Conservation (phyloP, 768 basidiomycete genomes). For the Russula ochroleuca region DNA sequence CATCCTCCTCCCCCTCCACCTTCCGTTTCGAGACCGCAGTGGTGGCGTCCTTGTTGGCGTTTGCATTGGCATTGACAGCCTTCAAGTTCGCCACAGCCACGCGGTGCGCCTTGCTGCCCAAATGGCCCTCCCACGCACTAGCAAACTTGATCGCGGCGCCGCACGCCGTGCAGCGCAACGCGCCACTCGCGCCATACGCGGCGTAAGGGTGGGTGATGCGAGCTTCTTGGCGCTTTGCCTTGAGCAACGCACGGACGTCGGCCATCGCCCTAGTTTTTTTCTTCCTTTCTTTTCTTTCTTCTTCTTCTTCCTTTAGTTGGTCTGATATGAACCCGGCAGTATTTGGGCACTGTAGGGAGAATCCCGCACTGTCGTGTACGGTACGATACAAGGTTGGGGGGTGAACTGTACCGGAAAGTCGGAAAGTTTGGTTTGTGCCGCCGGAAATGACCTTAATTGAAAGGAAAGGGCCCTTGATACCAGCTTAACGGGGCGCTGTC, state of each 20-base stretch:
- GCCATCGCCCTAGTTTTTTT: constrained; percentile 44
- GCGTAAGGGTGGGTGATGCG: constrained; percentile 72
- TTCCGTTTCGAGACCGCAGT: constrained; percentile 1
- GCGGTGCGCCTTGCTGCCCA: constrained; percentile 77
- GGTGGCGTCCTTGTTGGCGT: constrained; percentile 28
- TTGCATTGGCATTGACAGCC: constrained; percentile 32
- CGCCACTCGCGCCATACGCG: constrained; percentile 58
- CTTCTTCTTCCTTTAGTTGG: not conserved
- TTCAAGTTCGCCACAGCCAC: constrained; percentile 49
- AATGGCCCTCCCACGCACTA: constrained; percentile 82
- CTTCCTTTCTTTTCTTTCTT: not conserved
- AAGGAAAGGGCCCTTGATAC: not conserved
- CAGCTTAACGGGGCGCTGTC: not conserved
- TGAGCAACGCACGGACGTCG: constrained; percentile 77
- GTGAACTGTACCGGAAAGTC: not conserved
- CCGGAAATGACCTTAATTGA: not conserved
- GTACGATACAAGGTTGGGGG: not conserved
- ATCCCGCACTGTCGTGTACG: not conserved
- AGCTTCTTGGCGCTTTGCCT: constrained; percentile 75
- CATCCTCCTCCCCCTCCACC: constrained; percentile 38
- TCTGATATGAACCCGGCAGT: not conserved
- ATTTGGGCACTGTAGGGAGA: not conserved
- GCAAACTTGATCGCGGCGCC: constrained; percentile 62
- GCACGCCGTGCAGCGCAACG: constrained; percentile 68
- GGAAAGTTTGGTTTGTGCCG: constrained; percentile 9